Evolutionary conservation across 2,329 filamentous ascomycete species (phyloP).

Genomic region (Aspergillus fumigatus): DNA sequence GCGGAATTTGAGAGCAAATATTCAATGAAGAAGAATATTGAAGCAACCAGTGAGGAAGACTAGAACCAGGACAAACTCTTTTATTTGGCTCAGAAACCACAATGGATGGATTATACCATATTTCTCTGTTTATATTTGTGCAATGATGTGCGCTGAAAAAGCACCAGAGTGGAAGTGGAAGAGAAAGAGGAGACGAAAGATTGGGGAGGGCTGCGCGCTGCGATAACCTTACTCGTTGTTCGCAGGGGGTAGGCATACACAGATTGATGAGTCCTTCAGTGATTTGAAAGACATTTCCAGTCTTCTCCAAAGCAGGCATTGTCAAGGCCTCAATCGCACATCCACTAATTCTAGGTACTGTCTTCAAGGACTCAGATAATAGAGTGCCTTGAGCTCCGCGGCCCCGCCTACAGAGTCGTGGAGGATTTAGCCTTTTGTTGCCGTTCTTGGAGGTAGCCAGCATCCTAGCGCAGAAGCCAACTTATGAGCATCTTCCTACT

Average conservation of each 20-base stretch:
- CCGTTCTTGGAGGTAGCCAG: not conserved
- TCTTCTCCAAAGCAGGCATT: not conserved
- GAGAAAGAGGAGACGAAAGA: not conserved
- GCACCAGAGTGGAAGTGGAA: not conserved
- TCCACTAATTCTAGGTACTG: not conserved
- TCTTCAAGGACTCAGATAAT: not conserved
- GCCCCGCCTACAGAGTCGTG: not conserved
- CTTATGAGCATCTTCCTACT: not conserved
- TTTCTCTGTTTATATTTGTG: not conserved
- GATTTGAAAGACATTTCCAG: not conserved
- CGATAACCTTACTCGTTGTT: not conserved
- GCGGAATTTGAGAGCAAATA: slow-evolving; percentile 10
- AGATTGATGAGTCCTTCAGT: not conserved
- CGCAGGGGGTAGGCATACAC: not conserved
- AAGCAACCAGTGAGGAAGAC: slow-evolving; percentile 54
- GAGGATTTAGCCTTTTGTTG: not conserved
- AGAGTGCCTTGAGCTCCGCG: not conserved
- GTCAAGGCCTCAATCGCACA: not conserved
- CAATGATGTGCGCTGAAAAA: not conserved
- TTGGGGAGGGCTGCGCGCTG: not conserved
- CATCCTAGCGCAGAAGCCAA: not conserved
- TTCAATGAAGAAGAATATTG: slow-evolving; percentile 43
- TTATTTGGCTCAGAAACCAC: not conserved
- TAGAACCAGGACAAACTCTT: slow-evolving; percentile 28
- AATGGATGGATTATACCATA: not conserved